Percentiles rank a stretch among this genome's conserved stretches.
Conservation (phyloP, 2,329 filamentous ascomycete species). For the Arthrocladium fulminans region DNA sequence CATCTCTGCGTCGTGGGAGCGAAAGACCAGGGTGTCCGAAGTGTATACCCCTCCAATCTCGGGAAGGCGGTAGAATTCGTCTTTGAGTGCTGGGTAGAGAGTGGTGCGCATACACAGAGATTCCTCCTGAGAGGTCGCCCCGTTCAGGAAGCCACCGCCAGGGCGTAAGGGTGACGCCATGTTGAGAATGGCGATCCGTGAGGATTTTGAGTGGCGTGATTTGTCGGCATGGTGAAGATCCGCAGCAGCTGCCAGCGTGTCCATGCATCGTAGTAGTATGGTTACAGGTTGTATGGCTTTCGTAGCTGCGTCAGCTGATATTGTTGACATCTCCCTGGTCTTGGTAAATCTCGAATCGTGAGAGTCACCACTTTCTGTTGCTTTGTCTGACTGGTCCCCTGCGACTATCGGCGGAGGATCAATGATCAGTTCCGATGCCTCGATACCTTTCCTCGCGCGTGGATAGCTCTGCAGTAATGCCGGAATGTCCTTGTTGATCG, state of each 20-base stretch:
- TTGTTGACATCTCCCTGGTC: not conserved
- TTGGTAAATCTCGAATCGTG: not conserved
- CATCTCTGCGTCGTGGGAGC: not conserved
- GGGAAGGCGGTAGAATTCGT: conserved; percentile 12
- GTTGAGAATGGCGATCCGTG: conserved; percentile 13
- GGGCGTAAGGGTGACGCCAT: conserved; percentile 13
- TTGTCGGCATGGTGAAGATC: not conserved
- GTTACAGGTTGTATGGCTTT: not conserved
- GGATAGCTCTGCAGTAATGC: conserved; percentile 8
- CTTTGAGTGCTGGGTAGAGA: conserved; percentile 11
- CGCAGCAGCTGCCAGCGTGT: conserved; percentile 8
- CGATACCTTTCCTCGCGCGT: conserved; percentile 9
- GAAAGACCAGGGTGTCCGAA: conserved; percentile 12
- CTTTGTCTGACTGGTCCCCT: not conserved
- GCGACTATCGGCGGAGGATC: not conserved
- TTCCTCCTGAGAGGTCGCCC: conserved; percentile 14
- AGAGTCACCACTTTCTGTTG: not conserved
- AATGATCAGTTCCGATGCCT: conserved; percentile 7
- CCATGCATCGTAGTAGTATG: not conserved
- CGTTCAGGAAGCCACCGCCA: conserved; percentile 14
- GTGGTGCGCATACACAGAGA: conserved; percentile 13
- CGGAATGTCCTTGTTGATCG: conserved; percentile 12
- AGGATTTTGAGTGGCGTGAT: not conserved
- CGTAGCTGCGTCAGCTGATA: not conserved
- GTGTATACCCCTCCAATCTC: conserved; percentile 11